phyloP scores from a whole-genome alignment of 1,139 yeast genomes.

The Suhomyces guaymorum region DNA sequence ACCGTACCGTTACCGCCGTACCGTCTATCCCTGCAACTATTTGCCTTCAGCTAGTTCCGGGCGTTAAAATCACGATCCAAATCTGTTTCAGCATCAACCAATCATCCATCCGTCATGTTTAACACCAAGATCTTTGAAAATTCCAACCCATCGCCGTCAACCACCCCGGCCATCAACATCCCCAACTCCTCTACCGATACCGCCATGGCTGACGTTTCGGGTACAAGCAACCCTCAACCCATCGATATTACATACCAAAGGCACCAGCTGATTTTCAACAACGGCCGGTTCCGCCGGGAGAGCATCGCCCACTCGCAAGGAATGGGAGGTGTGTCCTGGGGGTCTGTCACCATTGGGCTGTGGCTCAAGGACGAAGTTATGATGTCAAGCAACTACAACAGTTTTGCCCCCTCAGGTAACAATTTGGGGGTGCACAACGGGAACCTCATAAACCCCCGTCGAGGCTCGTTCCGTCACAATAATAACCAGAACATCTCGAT shows the following conservation, averaged over 20 bases:
- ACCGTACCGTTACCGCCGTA: too few relatives aligned
- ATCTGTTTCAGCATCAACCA: not conserved
- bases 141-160: slow-evolving; percentile 16
- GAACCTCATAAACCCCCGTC: slow-evolving; percentile 43
- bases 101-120: slow-evolving; percentile 13
- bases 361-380: slow-evolving; percentile 94
- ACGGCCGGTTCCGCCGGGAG: slow-evolving; percentile 63
- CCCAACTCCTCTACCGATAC: slow-evolving; percentile 12
- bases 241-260: slow-evolving; percentile 50
- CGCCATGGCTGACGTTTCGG: slow-evolving; percentile 4
- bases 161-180: slow-evolving; percentile 22
- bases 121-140: slow-evolving; percentile 22
- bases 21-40: not conserved
- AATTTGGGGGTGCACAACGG: slow-evolving; percentile 19
- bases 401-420: slow-evolving; percentile 14
- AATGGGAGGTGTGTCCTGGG: slow-evolving; percentile 99
- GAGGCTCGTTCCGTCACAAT: slow-evolving; percentile 44
- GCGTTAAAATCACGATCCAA: too few relatives aligned
- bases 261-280: slow-evolving; percentile 42
- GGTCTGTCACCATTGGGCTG: slow-evolving; percentile 89
- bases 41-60: not conserved
- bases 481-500: slow-evolving; percentile 35
- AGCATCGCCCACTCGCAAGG: slow-evolving; percentile 95
- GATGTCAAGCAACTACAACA: slow-evolving; percentile 40
- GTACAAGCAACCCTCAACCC: slow-evolving; percentile 37